phyloP scores from a whole-genome alignment of 169 alveolate species.

The Plasmodium sp. region DNA sequence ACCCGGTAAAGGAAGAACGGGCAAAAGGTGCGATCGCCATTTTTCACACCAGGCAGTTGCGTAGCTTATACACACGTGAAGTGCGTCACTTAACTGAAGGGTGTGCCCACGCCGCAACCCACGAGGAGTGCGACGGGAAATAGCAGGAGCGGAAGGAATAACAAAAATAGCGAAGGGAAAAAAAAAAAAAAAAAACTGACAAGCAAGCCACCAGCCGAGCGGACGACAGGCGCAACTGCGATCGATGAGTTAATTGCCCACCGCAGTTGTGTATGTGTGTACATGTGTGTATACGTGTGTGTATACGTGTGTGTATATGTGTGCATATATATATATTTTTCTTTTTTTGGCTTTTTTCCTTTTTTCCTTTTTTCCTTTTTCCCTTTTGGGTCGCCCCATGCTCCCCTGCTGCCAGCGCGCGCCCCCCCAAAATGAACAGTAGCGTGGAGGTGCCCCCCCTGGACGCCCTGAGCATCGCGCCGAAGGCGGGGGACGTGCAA shows the following conservation, averaged over 20 bases:
- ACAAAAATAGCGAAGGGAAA: no score
- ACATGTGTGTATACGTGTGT: neutral
- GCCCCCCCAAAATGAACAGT: neutral
- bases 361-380: neutral
- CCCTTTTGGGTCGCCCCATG: neutral
- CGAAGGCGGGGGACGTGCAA: no score
- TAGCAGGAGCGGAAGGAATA: no score
- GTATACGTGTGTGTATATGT: no score
- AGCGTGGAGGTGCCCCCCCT: no score
- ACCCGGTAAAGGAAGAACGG: neutral
- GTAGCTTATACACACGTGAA: neutral
- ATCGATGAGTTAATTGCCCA: neutral
- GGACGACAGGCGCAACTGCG: neutral
- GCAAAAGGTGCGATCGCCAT: neutral
- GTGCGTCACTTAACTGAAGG: neutral
- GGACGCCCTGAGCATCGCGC: neutral
- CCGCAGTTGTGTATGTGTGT: neutral
- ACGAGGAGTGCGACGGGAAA: neutral
- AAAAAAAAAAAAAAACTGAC: neutral
- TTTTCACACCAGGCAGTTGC: neutral
- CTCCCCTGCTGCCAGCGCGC: neutral
- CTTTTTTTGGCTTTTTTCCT: neutral
- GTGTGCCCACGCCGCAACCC: neutral
- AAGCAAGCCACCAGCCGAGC: neutral
- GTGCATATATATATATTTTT: neutral